Evolutionary conservation across 2,329 filamentous ascomycete species (phyloP).

Genomic region (Cladophialophora chaetospira): DNA sequence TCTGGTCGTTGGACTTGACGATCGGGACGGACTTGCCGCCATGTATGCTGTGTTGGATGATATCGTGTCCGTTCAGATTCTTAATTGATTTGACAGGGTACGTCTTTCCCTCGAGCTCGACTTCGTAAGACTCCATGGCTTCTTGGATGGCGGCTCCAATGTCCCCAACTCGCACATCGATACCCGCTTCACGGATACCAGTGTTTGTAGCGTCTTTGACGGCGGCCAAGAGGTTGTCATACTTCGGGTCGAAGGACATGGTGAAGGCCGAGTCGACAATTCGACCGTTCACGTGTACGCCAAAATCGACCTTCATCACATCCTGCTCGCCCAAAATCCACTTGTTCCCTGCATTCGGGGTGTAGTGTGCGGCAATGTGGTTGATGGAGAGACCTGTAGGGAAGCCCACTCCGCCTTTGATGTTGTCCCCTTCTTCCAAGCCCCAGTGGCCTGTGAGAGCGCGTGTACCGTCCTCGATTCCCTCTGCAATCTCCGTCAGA

Average conservation of each 20-base stretch:
- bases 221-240: constrained; percentile 67
- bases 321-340: constrained; percentile 65
- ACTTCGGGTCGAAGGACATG: constrained; percentile 67
- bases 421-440: constrained; percentile 73
- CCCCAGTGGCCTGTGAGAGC: constrained; percentile 75
- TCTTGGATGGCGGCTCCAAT: constrained; percentile 84
- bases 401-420: constrained; percentile 82
- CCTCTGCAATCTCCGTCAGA: constrained; percentile 79
- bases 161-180: constrained; percentile 85
- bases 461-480: constrained; percentile 82
- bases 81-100: constrained; percentile 82
- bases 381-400: constrained; percentile 82
- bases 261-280: constrained; percentile 74
- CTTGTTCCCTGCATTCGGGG: constrained; percentile 84
- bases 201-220: constrained; percentile 71
- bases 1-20: constrained; percentile 82
- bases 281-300: constrained; percentile 69
- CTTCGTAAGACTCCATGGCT: constrained; percentile 89
- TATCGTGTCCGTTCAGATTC: constrained; percentile 87
- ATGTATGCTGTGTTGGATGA: constrained; percentile 86
- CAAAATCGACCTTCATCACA: constrained; percentile 74
- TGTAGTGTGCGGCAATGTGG: constrained; percentile 83
- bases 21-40: constrained; percentile 92
- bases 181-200: constrained; percentile 83
- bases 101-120: constrained; percentile 76